Base-by-base conservation (phyloP, 345 rosid genomes). In the Punica granatum region DNA sequence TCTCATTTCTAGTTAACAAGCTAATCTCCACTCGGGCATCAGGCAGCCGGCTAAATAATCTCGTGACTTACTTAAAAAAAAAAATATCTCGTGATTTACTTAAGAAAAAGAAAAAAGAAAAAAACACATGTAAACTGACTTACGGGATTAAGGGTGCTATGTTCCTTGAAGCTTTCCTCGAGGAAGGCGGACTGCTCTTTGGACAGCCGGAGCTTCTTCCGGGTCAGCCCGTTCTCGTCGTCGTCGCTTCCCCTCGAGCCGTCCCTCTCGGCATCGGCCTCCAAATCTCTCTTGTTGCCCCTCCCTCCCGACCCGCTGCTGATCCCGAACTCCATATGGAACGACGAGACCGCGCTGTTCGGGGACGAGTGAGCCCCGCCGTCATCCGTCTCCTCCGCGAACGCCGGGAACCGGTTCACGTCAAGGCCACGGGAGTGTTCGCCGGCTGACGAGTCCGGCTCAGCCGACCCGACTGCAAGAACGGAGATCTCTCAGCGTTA, bases 181-280 rank as follows among this genome's bases (percentile, higher is more conserved):
- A 95, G 98, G 76, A 95, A 89, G 74, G 93, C 97, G 42, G 99
- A 92, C 66, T 95, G 98, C 25, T 92, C 92, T 64, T 95, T 92
- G 11, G 99, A 86, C 31, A 95, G 92, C 66, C 99, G 86, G 51
- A 95, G 98, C 80, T 95, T 95, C 84, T 95, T 95, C 81, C 98
- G 79, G n/a, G 90, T 82, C 56, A 74, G 78, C 7, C 96, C 96
- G 70, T 88, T 91, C 32, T 95, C 99, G 18, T 90, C 99, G 56
- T 91, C 98, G 21, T 86, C 97, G 58, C 94, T 88, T 0, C 88
- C 88, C 78, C 95, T 82, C 18, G 92, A 82, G 73, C 86, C 75
- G 23, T 85, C 86, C 77, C 90, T 78, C 61, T 76, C 86, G 1
- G 51, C 66, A 46, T 86, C 90, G 19, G 65, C 67, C 30, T 85